Evolutionary conservation across 176 grass and related monocot genomes (phyloP), one percentile per base, ranked within the genome.

Genomic region (Phragmites australis): DNA sequence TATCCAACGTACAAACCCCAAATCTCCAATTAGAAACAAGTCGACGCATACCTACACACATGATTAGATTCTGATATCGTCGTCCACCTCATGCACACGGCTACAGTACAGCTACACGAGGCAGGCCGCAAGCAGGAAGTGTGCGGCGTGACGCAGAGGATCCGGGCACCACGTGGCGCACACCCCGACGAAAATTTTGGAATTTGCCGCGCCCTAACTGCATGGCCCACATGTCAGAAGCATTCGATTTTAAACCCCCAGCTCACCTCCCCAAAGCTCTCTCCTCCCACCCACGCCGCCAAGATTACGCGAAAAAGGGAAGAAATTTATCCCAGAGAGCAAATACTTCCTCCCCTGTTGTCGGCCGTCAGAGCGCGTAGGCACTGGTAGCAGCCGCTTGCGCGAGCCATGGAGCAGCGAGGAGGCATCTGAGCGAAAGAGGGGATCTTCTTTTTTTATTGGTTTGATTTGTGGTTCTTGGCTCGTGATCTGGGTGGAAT

Each of bases 191-290:
- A 22, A 74, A 71, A 68, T 32, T 79, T 90, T 56, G 83, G 78
- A 90, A 13, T 54, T 90, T 90, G 88, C 88, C 88, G 88, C 88
- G 83, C 88, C 63, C 54, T 67, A 29, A 26, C 45, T 15, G 0
- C 0, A 19, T 72, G 70, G 21, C 72, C 83, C 72, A 59, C 83
- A 42, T 6, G 84, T 1, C 81, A 82, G 79, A 11, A n/a, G 9
- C 63, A 2, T 10, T 50, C 77, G 30, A 65, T 53, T 90, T 90
- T 45, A 68, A 85, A 89, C 52, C 21, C 58, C 59, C 51, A 71
- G 29, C 66, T 71, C 68, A 71, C 21, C 65, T 12, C 10, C 3
- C 16, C 57, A 25, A 6, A 9, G 32, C 16, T 79, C 17, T 6
- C 40, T 32, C 5, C 18, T 65, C 73, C 31, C 18, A 45, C 56